Percentiles rank a stretch among this genome's conserved stretches.
Conservation (phyloP, 306 rosid genomes). For the Prunus padus region DNA sequence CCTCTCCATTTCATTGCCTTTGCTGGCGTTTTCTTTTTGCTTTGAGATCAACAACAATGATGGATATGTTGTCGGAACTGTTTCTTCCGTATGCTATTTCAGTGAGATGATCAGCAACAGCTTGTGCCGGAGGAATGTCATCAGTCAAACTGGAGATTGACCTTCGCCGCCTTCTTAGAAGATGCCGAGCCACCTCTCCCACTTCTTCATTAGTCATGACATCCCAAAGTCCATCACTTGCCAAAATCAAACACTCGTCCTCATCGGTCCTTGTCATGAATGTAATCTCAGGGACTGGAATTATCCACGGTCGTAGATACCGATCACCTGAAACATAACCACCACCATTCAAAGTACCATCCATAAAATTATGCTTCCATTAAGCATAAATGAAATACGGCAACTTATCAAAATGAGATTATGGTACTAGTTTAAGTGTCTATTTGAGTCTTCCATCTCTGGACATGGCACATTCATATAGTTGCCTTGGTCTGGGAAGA, state of each 20-base stretch:
- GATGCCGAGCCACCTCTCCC: constrained; percentile 66
- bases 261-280: constrained; percentile 66
- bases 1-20: constrained; percentile 34
- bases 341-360: not conserved
- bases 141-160: constrained; percentile 20
- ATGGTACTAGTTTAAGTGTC: not conserved
- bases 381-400: not conserved
- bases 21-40: constrained; percentile 59
- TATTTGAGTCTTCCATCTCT: not conserved
- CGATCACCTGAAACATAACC: constrained; percentile 62
- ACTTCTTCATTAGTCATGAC: constrained; percentile 82
- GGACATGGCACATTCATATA: not conserved
- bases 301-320: constrained; percentile 81
- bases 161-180: constrained; percentile 64
- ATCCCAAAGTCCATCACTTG: constrained; percentile 91
- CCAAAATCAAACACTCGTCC: constrained; percentile 75
- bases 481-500: not conserved
- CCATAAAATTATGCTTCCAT: not conserved
- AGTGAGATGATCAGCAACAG: constrained; percentile 66
- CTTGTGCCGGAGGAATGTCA: constrained; percentile 59
- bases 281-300: constrained; percentile 74
- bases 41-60: constrained; percentile 76
- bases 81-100: constrained; percentile 70
- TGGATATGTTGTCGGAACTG: constrained; percentile 72
- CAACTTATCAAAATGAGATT: not conserved